These are phyloP conservation scores for Cytospora piceae DNA, from an alignment of 2,329 filamentous ascomycete genomes.

Conservation along the genomic window DNA sequence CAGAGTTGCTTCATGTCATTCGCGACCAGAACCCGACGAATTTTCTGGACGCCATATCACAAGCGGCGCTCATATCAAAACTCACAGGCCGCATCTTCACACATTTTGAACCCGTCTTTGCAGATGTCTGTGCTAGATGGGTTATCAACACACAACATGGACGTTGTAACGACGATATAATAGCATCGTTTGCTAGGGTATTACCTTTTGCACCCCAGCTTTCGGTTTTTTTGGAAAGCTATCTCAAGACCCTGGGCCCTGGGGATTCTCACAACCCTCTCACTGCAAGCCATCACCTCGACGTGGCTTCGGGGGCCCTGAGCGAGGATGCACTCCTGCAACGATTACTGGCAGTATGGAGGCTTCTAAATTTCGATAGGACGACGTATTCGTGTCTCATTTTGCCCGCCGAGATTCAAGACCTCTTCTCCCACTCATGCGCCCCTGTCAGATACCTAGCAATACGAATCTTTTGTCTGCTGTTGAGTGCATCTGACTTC, in stretches of 20 bases:
- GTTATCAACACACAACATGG: conserved; percentile 51
- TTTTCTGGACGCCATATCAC: conserved; percentile 73
- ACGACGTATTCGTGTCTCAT: conserved; percentile 68
- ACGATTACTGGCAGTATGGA: conserved; percentile 71
- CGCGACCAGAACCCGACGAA: conserved; percentile 63
- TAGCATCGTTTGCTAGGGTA: conserved; percentile 77
- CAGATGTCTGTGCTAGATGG: conserved; percentile 85
- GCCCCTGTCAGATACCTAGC: conserved; percentile 76
- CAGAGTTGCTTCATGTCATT: conserved; percentile 71
- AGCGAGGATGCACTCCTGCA: conserved; percentile 35
- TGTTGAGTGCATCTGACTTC: conserved; percentile 78
- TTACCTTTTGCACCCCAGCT: conserved; percentile 83
- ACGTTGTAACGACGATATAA: conserved; percentile 48
- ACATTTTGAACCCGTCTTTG: conserved; percentile 74
- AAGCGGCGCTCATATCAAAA: conserved; percentile 68
- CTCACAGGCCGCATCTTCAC: conserved; percentile 75
- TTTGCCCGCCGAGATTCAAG: conserved; percentile 68
- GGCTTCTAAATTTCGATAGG: conserved; percentile 77
- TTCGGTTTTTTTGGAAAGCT: conserved; percentile 67
- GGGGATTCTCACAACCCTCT: conserved; percentile 5
- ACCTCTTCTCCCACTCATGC: conserved; percentile 65
- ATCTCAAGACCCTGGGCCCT: conserved; percentile 37
- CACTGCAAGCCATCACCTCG: conserved; percentile 18
- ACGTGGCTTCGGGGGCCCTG: conserved; percentile 7
- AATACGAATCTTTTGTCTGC: conserved; percentile 77